Evolutionary conservation across 768 basidiomycete genomes (phyloP).

Genomic region (Fistulinella prunicolor): DNA sequence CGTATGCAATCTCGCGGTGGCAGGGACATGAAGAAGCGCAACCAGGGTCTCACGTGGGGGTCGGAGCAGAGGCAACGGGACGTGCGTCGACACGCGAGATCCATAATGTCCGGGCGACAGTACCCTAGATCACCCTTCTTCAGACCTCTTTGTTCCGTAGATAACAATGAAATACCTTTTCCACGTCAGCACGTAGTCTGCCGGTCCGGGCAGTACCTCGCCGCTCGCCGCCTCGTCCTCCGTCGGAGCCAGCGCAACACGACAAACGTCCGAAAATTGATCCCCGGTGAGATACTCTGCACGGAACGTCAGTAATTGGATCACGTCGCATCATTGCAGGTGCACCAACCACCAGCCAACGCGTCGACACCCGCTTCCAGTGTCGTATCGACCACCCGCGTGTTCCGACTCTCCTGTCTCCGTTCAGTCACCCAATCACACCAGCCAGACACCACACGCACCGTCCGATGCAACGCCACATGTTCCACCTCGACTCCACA

Average conservation of each 20-base stretch:
- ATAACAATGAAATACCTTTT: conserved; percentile 42
- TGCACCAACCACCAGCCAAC: conserved; percentile 43
- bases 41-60: conserved; percentile 62
- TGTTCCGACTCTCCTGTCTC: conserved; percentile 41
- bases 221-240: conserved; percentile 37
- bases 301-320: not conserved
- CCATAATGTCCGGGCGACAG: conserved; percentile 43
- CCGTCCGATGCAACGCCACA: conserved; percentile 47
- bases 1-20: conserved; percentile 60
- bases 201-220: conserved; percentile 46
- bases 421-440: not conserved
- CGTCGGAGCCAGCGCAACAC: conserved; percentile 44
- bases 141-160: not conserved
- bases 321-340: not conserved
- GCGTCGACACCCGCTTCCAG: conserved; percentile 43
- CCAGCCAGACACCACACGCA: conserved; percentile 25
- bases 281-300: conserved; percentile 67
- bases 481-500: conserved; percentile 53
- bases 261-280: conserved; percentile 55
- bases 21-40: conserved; percentile 62
- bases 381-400: conserved; percentile 52
- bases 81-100: conserved; percentile 43
- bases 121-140: conserved; percentile 36
- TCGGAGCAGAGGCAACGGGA: conserved; percentile 59
- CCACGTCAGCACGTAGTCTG: conserved; percentile 63